These are phyloP conservation scores for Tylopilus sp. DNA, from an alignment of 1,284 basidiomycete genomes.

Conservation along the genomic window DNA sequence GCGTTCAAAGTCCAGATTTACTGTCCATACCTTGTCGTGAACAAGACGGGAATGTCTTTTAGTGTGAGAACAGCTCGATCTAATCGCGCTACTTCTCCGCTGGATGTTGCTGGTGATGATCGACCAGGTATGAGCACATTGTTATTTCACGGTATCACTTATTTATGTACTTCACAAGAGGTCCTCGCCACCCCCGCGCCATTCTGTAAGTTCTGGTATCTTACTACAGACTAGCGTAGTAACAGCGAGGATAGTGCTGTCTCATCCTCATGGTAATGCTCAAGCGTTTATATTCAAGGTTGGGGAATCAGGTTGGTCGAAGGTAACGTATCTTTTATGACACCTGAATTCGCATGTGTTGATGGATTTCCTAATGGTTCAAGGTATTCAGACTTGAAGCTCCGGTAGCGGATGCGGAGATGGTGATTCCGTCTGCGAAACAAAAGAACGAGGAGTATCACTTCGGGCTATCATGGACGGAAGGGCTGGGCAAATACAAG, in stretches of 20 bases:
- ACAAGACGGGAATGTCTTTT: constrained; percentile 91
- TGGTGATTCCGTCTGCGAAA: constrained; percentile 69
- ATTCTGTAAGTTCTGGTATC: constrained; percentile 58
- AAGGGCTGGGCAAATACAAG: constrained; percentile 96
- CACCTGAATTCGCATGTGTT: not conserved
- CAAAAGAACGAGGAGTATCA: constrained; percentile 80
- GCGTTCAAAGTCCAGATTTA: constrained; percentile 98
- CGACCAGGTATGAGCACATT: constrained; percentile 43
- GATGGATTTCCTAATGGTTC: constrained; percentile 5
- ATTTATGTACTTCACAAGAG: constrained; percentile 38
- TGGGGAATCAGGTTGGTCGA: constrained; percentile 91
- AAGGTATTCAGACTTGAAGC: constrained; percentile 88
- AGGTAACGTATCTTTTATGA: constrained; percentile 41
- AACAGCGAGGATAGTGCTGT: constrained; percentile 66
- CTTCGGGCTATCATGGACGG: constrained; percentile 88
- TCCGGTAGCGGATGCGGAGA: constrained; percentile 83
- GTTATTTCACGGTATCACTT: not conserved
- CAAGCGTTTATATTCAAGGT: constrained; percentile 85
- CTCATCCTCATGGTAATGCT: constrained; percentile 78
- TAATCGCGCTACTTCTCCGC: constrained; percentile 66
- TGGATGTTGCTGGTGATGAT: constrained; percentile 83
- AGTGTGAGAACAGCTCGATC: constrained; percentile 67
- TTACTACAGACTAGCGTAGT: constrained; percentile 35
- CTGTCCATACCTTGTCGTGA: constrained; percentile 88
- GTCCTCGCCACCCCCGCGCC: constrained; percentile 59